A percentile compares a stretch with the other conserved stretches of the same genome.
phyloP scores from a whole-genome alignment of 2,329 filamentous ascomycete species.

The Fusarium nodosum region DNA sequence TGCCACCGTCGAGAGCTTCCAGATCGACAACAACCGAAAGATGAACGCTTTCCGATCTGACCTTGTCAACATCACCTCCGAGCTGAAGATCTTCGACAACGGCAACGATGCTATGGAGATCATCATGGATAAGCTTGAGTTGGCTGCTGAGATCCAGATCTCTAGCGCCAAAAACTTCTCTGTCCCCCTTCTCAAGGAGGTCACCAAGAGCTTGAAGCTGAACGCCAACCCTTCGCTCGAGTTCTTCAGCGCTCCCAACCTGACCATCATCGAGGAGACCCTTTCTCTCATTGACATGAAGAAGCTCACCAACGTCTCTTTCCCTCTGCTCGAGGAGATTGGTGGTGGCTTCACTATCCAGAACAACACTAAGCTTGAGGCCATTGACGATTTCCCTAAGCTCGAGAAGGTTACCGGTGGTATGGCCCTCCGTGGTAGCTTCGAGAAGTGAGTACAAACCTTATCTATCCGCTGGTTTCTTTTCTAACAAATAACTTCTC shows the following conservation, averaged over 20 bases:
- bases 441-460: constrained; percentile 75
- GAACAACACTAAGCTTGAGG: constrained; percentile 84
- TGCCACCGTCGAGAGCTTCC: constrained; percentile 76
- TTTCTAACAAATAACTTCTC: constrained; percentile 11
- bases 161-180: constrained; percentile 81
- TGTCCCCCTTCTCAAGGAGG: constrained; percentile 77
- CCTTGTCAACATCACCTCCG: constrained; percentile 79
- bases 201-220: constrained; percentile 87
- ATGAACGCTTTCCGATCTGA: constrained; percentile 82
- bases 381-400: constrained; percentile 75
- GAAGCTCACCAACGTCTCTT: constrained; percentile 78
- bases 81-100: constrained; percentile 84
- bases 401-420: constrained; percentile 82
- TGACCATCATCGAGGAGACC: constrained; percentile 71
- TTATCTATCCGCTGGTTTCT: not conserved
- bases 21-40: constrained; percentile 91
- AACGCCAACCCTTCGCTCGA: constrained; percentile 79
- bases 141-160: constrained; percentile 66
- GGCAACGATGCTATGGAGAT: constrained; percentile 74
- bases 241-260: constrained; percentile 74
- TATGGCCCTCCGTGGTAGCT: constrained; percentile 86
- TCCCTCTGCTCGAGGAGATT: constrained; percentile 76
- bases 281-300: constrained; percentile 75
- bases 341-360: constrained; percentile 86
- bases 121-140: constrained; percentile 81